Evolutionary conservation across 140 eudicot genomes (phyloP).

Genomic region (Cichorium intybus): DNA sequence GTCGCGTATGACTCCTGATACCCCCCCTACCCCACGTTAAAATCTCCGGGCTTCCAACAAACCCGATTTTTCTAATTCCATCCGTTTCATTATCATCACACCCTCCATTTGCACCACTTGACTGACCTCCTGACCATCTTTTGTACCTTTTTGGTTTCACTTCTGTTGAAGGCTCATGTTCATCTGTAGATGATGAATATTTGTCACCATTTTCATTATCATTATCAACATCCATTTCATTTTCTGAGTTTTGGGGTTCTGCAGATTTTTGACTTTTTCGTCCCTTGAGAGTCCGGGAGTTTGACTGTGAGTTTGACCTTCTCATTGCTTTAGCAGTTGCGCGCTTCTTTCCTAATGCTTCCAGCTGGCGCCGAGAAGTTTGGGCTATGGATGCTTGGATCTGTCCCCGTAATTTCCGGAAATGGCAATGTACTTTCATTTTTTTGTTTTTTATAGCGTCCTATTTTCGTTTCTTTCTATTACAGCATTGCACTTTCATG

Average conservation of each 20-base stretch:
- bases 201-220: slow-evolving; percentile 46
- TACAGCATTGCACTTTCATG: not conserved
- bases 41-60: slow-evolving; percentile 55
- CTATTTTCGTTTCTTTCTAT: too few relatives aligned
- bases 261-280: slow-evolving; percentile 43
- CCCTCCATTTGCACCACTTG: slow-evolving; percentile 51
- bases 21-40: slow-evolving; percentile 86
- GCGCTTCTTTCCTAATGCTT: slow-evolving; percentile 78
- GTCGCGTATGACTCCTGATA: slow-evolving; percentile 64
- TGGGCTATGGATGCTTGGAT: slow-evolving; percentile 86
- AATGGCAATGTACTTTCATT: not conserved
- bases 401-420: slow-evolving; percentile 28
- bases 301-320: slow-evolving; percentile 54
- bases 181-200: slow-evolving; percentile 77
- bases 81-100: slow-evolving; percentile 53
- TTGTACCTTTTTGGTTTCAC: slow-evolving; percentile 47
- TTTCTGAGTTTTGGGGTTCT: slow-evolving; percentile 58
- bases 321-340: slow-evolving; percentile 46
- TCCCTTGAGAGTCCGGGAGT: slow-evolving; percentile 45
- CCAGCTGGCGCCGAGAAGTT: slow-evolving; percentile 77
- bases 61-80: slow-evolving; percentile 44
- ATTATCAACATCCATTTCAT: slow-evolving; percentile 60
- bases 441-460: too few relatives aligned
- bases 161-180: slow-evolving; percentile 58
- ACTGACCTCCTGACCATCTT: slow-evolving; percentile 51